phyloP scores from a whole-genome alignment of 257 asterid genomes.

The Ajuga chamaepitys region DNA sequence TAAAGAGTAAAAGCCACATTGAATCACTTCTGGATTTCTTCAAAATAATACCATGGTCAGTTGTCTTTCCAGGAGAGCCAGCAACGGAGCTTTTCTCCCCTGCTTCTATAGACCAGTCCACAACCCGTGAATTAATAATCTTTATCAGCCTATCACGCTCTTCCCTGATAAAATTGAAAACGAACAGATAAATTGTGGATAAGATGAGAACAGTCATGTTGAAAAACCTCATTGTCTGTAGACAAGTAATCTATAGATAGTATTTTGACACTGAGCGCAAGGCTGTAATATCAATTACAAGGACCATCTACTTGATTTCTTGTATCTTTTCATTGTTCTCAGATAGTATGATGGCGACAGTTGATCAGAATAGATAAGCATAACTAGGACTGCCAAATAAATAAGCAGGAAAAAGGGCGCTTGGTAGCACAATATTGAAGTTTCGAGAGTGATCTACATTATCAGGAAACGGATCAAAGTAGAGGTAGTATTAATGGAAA shows the following conservation, averaged over 20 bases:
- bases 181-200: background rate
- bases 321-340: background rate
- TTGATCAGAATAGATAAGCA: constrained; percentile 5
- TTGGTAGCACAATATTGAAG: background rate
- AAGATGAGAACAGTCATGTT: background rate
- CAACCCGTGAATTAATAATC: constrained; percentile 62
- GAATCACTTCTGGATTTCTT: background rate
- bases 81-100: constrained; percentile 26
- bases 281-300: constrained; percentile 5
- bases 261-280: background rate
- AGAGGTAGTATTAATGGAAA: background rate
- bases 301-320: background rate
- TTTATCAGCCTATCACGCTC: constrained; percentile 63
- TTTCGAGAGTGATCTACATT: background rate
- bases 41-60: constrained; percentile 33
- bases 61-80: constrained; percentile 23
- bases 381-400: background rate
- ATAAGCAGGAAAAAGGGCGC: background rate
- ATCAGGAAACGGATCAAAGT: background rate
- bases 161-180: constrained; percentile 43
- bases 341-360: background rate
- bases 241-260: background rate
- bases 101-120: constrained; percentile 30
- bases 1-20: constrained; percentile 1
- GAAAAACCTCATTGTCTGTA: too few relatives aligned